These are phyloP conservation scores for Uncinocarpus reesii DNA, from an alignment of 2,329 filamentous ascomycete species.

Conservation along the genomic window DNA sequence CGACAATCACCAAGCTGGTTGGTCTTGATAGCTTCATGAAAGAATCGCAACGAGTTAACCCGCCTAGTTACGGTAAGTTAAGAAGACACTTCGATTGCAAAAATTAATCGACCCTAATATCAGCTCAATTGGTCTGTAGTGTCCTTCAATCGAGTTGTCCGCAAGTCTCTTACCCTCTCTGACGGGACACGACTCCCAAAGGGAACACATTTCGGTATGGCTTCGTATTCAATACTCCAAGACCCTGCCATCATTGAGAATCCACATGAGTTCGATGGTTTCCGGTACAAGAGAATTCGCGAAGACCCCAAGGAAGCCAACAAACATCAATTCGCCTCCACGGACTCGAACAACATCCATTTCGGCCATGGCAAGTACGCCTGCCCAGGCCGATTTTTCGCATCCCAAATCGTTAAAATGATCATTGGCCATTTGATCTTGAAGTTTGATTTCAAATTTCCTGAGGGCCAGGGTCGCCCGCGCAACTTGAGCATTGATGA, in stretches of 20 bases:
- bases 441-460: conserved; percentile 24
- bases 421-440: conserved; percentile 22
- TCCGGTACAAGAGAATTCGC: conserved; percentile 20
- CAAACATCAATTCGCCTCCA: conserved; percentile 18
- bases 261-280: conserved; percentile 21
- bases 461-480: conserved; percentile 16
- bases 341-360: conserved; percentile 16
- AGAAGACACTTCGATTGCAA: neutral
- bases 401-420: conserved; percentile 25
- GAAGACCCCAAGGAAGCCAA: conserved; percentile 14
- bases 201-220: conserved; percentile 16
- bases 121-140: conserved; percentile 7
- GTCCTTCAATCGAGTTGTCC: conserved; percentile 17
- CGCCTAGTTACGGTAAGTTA: conserved; percentile 15
- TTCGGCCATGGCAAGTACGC: conserved; percentile 27
- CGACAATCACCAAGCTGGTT: conserved; percentile 14
- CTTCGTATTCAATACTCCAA: conserved; percentile 16
- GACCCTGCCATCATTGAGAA: conserved; percentile 16
- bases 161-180: conserved; percentile 17
- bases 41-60: conserved; percentile 19
- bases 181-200: conserved; percentile 18
- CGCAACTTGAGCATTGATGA: conserved; percentile 19
- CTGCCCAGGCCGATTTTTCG: conserved; percentile 29
- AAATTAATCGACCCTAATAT: neutral
- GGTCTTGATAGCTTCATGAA: conserved; percentile 22